These are phyloP conservation scores for Quillaja saponaria DNA, from an alignment of 306 rosid genomes.

Conservation along the genomic window DNA sequence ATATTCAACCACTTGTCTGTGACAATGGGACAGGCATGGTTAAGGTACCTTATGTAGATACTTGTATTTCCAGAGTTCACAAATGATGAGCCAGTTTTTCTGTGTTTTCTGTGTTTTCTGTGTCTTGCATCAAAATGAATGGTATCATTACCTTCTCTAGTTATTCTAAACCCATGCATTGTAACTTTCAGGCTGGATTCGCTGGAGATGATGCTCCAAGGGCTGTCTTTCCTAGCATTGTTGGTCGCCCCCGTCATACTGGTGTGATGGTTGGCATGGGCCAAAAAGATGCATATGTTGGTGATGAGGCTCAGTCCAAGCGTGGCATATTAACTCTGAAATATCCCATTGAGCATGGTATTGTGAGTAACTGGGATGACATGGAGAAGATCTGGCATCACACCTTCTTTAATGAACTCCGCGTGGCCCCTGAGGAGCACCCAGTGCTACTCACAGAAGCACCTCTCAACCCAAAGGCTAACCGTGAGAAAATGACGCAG, in stretches of 20 bases:
- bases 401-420: conserved; percentile 85
- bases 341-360: conserved; percentile 91
- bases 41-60: conserved; percentile 46
- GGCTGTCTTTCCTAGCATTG: conserved; percentile 92
- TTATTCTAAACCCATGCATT: conserved; percentile 9
- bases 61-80: conserved; percentile 7
- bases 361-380: conserved; percentile 93
- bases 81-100: background rate
- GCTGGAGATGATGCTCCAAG: conserved; percentile 98
- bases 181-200: conserved; percentile 73
- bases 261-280: conserved; percentile 98
- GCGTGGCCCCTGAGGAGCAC: conserved; percentile 89
- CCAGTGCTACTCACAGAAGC: conserved; percentile 90
- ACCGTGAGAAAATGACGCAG: conserved; percentile 91
- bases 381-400: conserved; percentile 96
- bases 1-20: conserved; percentile 89
- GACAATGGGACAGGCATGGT: conserved; percentile 97
- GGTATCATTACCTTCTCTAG: background rate
- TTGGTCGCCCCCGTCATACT: conserved; percentile 89
- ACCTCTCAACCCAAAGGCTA: conserved; percentile 92
- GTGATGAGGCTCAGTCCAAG: conserved; percentile 92
- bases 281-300: conserved; percentile 89
- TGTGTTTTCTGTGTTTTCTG: background rate
- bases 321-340: conserved; percentile 81
- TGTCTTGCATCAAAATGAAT: background rate